Conservation (phyloP, 108 stramenopile genomes). For the Stephanodiscus minutulus region DNA sequence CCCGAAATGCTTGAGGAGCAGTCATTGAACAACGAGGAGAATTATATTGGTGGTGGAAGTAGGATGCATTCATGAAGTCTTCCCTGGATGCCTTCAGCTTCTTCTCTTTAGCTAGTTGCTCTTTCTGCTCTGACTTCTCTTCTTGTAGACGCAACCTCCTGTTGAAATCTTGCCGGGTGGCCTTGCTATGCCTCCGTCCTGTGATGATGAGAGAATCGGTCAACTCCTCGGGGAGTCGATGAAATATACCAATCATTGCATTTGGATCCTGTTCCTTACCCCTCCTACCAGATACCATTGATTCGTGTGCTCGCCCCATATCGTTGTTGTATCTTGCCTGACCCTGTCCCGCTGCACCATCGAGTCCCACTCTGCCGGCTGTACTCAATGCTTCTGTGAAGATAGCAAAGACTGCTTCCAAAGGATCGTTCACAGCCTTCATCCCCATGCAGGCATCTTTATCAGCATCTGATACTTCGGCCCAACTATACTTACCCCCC, state of each 20-base stretch:
- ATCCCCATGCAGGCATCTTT: conserved; percentile 3
- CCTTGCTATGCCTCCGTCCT: not conserved
- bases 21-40: conserved; percentile 8
- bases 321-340: conserved; percentile 11
- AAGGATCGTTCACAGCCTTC: not conserved
- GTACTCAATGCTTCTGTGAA: conserved; percentile 10
- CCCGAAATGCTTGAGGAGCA: not conserved
- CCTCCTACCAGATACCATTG: not conserved
- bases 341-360: conserved; percentile 9
- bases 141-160: not conserved
- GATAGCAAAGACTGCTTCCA: not conserved
- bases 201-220: not conserved
- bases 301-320: not conserved
- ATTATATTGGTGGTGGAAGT: conserved; percentile 8
- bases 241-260: not conserved
- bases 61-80: conserved; percentile 19
- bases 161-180: not conserved
- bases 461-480: not conserved
- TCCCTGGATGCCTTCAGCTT: not conserved
- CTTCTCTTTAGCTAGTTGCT: not conserved
- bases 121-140: too few species aligned
- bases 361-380: conserved; percentile 1
- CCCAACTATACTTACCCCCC: conserved; percentile 1
- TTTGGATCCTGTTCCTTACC: not conserved
- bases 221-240: not conserved